phyloP scores from a whole-genome alignment of 1,284 basidiomycete genomes.

The Ceratobasidium sp. region DNA sequence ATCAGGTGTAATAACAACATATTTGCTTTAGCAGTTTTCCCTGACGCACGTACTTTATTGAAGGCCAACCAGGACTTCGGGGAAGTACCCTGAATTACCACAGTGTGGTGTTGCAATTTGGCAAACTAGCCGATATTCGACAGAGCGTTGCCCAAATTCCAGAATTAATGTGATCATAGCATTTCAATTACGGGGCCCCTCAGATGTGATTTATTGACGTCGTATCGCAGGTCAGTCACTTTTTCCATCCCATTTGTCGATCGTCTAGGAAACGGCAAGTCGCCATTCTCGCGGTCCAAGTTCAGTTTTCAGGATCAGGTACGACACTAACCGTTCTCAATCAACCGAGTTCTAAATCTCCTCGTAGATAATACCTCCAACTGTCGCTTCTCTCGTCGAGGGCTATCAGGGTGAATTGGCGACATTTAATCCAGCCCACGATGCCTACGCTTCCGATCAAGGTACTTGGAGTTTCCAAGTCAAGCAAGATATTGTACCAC shows the following conservation, averaged over 20 bases:
- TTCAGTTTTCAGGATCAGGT: constrained; percentile 4
- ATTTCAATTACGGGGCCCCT: too few relatives aligned
- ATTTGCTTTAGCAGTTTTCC: too few relatives aligned
- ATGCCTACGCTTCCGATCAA: neutral
- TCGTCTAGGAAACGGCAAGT: neutral
- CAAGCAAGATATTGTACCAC: neutral
- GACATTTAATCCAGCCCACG: neutral
- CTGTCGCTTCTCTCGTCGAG: neutral
- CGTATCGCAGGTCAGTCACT: neutral
- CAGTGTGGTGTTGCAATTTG: neutral
- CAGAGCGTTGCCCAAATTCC: constrained; percentile 11
- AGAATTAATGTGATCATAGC: neutral
- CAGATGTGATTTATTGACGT: neutral
- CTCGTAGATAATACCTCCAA: too few relatives aligned
- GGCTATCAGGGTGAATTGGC: neutral
- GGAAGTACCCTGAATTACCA: too few relatives aligned
- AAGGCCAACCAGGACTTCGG: too few relatives aligned
- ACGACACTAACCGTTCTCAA: too few relatives aligned
- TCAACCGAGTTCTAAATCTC: too few relatives aligned
- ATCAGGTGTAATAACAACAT: too few relatives aligned
- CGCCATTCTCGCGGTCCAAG: neutral
- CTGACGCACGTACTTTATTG: too few relatives aligned
- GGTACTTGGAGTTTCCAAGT: neutral
- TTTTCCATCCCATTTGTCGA: neutral
- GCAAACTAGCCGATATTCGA: constrained; percentile 6